A percentile compares a stretch with the other conserved stretches of the same genome.
Evolutionary conservation across 2,329 filamentous ascomycete species (phyloP).

Genomic region (Neonectria coccinea): DNA sequence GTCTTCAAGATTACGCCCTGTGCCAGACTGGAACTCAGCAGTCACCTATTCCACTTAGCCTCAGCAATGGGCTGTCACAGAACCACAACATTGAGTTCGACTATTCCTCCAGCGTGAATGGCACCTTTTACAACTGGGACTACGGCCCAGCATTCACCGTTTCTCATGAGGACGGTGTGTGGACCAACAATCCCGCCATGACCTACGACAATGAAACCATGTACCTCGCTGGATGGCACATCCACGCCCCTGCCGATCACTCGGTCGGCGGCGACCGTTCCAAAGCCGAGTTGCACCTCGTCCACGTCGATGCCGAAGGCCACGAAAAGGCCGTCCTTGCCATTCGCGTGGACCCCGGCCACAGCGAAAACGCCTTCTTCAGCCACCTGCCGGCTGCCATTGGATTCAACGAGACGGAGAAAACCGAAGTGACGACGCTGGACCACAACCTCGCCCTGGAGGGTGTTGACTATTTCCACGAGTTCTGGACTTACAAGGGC

Average conservation of each 20-base stretch:
- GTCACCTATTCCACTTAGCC: slow-evolving; percentile 32
- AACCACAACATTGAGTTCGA: slow-evolving; percentile 32
- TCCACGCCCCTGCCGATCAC: slow-evolving; percentile 36
- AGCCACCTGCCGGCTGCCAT: slow-evolving; percentile 25
- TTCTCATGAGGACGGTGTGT: slow-evolving; percentile 25
- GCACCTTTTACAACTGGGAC: slow-evolving; percentile 39
- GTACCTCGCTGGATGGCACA: slow-evolving; percentile 39
- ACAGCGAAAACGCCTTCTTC: slow-evolving; percentile 29
- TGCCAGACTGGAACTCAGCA: slow-evolving; percentile 39
- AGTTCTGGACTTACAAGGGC: slow-evolving; percentile 39
- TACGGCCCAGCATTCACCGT: slow-evolving; percentile 36
- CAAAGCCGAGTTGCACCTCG: slow-evolving; percentile 37
- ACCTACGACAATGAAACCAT: slow-evolving; percentile 37
- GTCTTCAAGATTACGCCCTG: slow-evolving; percentile 26
- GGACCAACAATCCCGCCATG: slow-evolving; percentile 32
- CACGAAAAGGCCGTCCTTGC: slow-evolving; percentile 33
- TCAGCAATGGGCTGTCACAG: slow-evolving; percentile 34
- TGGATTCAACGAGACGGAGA: slow-evolving; percentile 32
- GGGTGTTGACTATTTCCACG: slow-evolving; percentile 33
- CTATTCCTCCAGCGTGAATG: slow-evolving; percentile 22
- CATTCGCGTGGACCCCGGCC: slow-evolving; percentile 33
- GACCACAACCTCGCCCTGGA: slow-evolving; percentile 28
- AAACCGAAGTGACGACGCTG: background rate
- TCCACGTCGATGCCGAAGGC: slow-evolving; percentile 33
- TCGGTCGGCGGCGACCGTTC: slow-evolving; percentile 36